Base-by-base conservation (phyloP, 2,329 filamentous ascomycete species). In the Corinectria fuckeliana region DNA sequence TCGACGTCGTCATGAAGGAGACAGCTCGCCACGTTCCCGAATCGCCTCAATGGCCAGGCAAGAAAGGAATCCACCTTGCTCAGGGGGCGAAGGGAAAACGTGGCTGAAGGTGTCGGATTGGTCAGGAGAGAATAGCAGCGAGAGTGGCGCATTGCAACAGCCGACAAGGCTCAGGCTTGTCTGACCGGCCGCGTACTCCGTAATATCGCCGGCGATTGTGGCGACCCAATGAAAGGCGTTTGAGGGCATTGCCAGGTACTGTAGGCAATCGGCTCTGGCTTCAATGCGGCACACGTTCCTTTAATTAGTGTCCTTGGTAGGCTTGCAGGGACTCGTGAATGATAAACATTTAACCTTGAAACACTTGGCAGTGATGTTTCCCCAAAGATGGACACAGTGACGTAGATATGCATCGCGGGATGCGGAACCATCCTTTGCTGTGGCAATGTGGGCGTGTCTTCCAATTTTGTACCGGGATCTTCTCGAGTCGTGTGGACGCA, bases 151-250 rank as follows among this genome's bases (percentile, higher is more conserved):
- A 48, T 18, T 16, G 9, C 23, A 48, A 14, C 21, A 21, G 28
- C 23, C 36, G 14, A 13, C 36, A 13, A 23, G 20, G 21, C 34
- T 21, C 38, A 18, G 4, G 14, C 36, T 49, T 21, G 44, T 18
- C n/a, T 47, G 44, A 30, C 28, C 32, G 21, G 32, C 51, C 42
- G 42, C 42, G 36, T 8, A 23, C 42, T 30, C 30, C 42, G 45
- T 14, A 23, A 41, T 39, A 49, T 50, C 25, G 18, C 44, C 52
- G 44, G 52, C 48, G 38, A 41, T 38, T 11, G 54, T 50, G 54
- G 47, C 54, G 38, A 57, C 14, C 47, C 34, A 48, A 23, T 23
- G 9, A 16, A 23, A 20, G 23, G 32, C 9, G n/a, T 16, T 20
- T 13, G 7, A 20, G 16, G 32, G 36, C 26, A 23, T 36, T 34